Evolutionary conservation across 306 rosid species (phyloP), one percentile per base, ranked within the genome.

Genomic region (Fragaria ananassa): DNA sequence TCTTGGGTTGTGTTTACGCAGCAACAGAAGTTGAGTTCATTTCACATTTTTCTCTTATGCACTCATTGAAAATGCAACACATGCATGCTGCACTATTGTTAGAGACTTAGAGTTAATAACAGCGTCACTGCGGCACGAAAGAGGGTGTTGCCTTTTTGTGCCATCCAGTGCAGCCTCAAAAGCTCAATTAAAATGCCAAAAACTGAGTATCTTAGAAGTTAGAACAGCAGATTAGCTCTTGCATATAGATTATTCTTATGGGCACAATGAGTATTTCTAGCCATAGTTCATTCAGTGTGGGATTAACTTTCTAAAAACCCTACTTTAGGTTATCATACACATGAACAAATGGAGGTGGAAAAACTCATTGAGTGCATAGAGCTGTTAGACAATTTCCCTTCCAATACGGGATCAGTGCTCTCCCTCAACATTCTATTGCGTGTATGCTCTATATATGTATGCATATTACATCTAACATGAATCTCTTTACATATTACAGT

Each of bases 21-120:
- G 81, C 90, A 83, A 71, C 98, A 94, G 84, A 94, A 94, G 96
- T 91, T 93, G 80, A 74, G 87, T 89, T 85, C 61, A 72, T 62
- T 35, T 50, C 54, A 29, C 23, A 11, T 34, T 10, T 56, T 2
- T 37, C 18, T n/a, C 50, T 8, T 34, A 35, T 51, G 29, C 17
- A 31, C 44, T 23, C 10, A n/a, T 34, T n/a, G 31, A 6, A 35
- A 71, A 19, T 5, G 46, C 35, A 12, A 37, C 42, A 35, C 9
- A n/a, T 4, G 21, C 34, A 47, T 35, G 34, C 41, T 71, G 37
- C 25, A 65, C 25, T 64, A 8, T n/a, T 5, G n/a, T 29, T 4
- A 12, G 64, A n/a, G 63, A 31, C 35, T 31, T 37, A 37, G 8
- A 37, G 41, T 34, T 58, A 58, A 58, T 11, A 25, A 56, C 27